Percentiles rank a stretch among this genome's conserved stretches.
These are phyloP conservation scores for Penicillium malachiteum DNA, from an alignment of 495 filamentous ascomycete species.

Conservation along the genomic window DNA sequence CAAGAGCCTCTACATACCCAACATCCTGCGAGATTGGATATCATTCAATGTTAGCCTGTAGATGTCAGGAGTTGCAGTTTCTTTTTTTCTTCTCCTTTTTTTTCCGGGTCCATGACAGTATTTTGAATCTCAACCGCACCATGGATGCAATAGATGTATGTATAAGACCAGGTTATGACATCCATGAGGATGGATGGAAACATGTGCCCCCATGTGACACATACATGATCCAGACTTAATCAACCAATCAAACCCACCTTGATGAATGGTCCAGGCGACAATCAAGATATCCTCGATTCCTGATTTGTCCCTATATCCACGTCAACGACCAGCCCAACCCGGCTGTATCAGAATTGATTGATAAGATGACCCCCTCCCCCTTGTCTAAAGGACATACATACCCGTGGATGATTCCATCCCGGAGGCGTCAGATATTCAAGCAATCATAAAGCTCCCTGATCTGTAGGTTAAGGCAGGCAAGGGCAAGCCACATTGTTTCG, in stretches of 20 bases:
- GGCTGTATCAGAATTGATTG: constrained; percentile 15
- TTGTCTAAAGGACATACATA: too few species aligned
- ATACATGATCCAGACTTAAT: background rate
- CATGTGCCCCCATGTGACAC: background rate
- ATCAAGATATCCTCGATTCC: background rate
- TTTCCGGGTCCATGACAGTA: background rate
- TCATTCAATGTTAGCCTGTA: too few species aligned
- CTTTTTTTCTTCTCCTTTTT: background rate
- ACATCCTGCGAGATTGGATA: too few species aligned
- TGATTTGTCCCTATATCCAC: background rate
- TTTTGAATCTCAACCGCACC: background rate
- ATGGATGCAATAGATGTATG: background rate
- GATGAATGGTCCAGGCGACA: background rate
- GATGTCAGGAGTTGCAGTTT: background rate
- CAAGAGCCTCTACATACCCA: too few species aligned
- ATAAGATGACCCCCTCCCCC: constrained; percentile 6
- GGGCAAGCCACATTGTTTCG: constrained; percentile 16
- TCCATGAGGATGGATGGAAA: background rate
- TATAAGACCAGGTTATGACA: background rate
- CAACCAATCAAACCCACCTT: background rate
- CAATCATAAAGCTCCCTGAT: background rate
- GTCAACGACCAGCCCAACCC: constrained; percentile 1
- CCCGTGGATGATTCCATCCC: background rate
- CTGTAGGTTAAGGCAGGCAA: constrained; percentile 1
- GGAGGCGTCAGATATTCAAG: background rate